A percentile compares a stretch with the other conserved stretches of the same genome.
These are phyloP conservation scores for Coemansia sp. DNA, from an alignment of 192 early-diverging fungal genomes.

Conservation along the genomic window DNA sequence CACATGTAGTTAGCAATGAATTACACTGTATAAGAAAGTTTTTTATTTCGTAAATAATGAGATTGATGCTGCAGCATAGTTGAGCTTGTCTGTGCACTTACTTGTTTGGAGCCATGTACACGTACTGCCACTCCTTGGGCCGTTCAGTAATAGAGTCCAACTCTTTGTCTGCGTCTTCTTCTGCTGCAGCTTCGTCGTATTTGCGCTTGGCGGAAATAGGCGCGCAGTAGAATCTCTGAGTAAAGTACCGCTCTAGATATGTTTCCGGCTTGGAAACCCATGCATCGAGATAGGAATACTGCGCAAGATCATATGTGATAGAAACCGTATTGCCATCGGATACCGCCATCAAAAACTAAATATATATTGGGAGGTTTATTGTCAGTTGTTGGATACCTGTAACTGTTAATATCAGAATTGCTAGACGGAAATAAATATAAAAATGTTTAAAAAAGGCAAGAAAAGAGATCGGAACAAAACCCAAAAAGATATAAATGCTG, in stretches of 20 bases:
- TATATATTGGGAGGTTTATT: background rate
- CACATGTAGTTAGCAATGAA: too few species aligned
- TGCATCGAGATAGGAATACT: constrained; percentile 30
- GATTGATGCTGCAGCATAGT: background rate
- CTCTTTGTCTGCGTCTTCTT: background rate
- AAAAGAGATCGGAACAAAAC: background rate
- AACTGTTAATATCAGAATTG: background rate
- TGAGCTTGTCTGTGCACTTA: background rate
- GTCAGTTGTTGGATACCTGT: too few species aligned
- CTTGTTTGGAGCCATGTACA: constrained; percentile 44
- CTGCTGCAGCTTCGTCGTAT: constrained; percentile 11
- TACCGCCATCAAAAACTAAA: constrained; percentile 1
- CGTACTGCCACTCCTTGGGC: constrained; percentile 39
- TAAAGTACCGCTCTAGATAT: constrained; percentile 39
- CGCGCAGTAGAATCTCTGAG: constrained; percentile 21
- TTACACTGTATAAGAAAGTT: background rate
- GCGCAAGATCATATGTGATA: constrained; percentile 36
- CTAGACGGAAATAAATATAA: background rate
- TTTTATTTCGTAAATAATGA: background rate
- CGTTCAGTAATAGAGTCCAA: background rate
- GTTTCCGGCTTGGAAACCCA: constrained; percentile 14
- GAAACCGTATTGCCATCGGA: background rate
- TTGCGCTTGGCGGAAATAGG: constrained; percentile 33
- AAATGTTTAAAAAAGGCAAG: background rate
- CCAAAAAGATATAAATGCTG: too few species aligned